phyloP scores from a whole-genome alignment of 768 basidiomycete species.

The Cystoderma amianthinum region DNA sequence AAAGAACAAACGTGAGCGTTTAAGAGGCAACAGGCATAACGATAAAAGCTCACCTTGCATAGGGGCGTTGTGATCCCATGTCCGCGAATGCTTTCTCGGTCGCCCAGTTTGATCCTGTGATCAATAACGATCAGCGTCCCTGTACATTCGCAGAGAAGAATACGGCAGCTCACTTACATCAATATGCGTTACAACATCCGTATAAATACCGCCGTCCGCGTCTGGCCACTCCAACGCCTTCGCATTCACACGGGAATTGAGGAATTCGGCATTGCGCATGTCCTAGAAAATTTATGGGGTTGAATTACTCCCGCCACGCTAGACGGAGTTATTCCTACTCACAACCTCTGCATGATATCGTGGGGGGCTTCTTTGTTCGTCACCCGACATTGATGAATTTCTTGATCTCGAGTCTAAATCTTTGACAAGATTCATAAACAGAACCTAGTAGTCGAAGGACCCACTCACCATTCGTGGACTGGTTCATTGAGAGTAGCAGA shows the following conservation, averaged over 20 bases:
- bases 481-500: constrained; percentile 38
- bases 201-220: constrained; percentile 35
- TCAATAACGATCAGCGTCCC: constrained; percentile 2
- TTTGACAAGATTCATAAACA: constrained; percentile 4
- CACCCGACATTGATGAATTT: constrained; percentile 45
- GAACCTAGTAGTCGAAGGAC: background rate
- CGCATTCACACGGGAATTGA: constrained; percentile 29
- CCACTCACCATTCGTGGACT: constrained; percentile 19
- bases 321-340: too few relatives aligned
- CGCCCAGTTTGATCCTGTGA: constrained; percentile 31
- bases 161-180: constrained; percentile 27
- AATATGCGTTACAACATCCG: constrained; percentile 33
- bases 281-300: constrained; percentile 24
- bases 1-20: constrained; percentile 4
- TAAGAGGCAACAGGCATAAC: background rate
- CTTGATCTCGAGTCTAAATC: constrained; percentile 35
- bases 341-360: constrained; percentile 37
- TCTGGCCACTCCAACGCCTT: constrained; percentile 43
- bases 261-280: constrained; percentile 33
- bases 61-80: constrained; percentile 50
- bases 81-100: constrained; percentile 53
- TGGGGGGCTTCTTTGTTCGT: constrained; percentile 38
- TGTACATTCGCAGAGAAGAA: background rate
- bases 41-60: constrained; percentile 31
- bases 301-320: too few relatives aligned